Conservation (phyloP, 192 early-diverging fungal species). For the Umbelopsis isabellina region DNA sequence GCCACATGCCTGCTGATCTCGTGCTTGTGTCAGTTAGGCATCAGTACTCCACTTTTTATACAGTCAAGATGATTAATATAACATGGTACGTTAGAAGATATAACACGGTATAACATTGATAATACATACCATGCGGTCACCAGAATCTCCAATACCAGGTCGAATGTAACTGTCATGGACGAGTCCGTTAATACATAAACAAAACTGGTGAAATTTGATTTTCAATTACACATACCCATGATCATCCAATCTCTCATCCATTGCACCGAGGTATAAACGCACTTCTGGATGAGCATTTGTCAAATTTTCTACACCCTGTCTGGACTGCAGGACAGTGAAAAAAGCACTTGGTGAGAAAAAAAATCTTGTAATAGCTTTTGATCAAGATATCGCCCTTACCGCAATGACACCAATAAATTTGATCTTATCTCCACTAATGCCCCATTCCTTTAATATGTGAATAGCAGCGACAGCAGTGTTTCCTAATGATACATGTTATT, state of each 20-base stretch:
- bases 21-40: slow-evolving; percentile 5
- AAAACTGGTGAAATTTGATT: neutral
- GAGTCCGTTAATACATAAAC: neutral
- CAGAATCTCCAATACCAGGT: slow-evolving; percentile 65
- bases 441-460: slow-evolving; percentile 81
- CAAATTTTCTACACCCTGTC: slow-evolving; percentile 40
- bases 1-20: slow-evolving; percentile 2
- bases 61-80: neutral
- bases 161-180: slow-evolving; percentile 32
- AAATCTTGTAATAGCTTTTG: neutral
- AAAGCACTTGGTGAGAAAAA: slow-evolving; percentile 49
- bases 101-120: neutral
- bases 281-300: slow-evolving; percentile 56
- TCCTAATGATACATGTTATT: slow-evolving; percentile 33
- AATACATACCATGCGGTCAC: slow-evolving; percentile 56
- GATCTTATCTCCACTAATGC: slow-evolving; percentile 61
- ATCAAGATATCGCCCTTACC: slow-evolving; percentile 34
- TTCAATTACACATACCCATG: slow-evolving; percentile 54
- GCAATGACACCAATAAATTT: slow-evolving; percentile 70
- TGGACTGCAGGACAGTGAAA: slow-evolving; percentile 33
- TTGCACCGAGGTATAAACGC: slow-evolving; percentile 52
- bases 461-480: slow-evolving; percentile 78
- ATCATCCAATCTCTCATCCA: slow-evolving; percentile 61
- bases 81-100: no score
- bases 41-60: slow-evolving; percentile 1